A percentile compares a stretch with the other conserved stretches of the same genome.
Evolutionary conservation across 2,329 filamentous ascomycete genomes (phyloP).

Genomic region (Cryphonectria carpinicola): DNA sequence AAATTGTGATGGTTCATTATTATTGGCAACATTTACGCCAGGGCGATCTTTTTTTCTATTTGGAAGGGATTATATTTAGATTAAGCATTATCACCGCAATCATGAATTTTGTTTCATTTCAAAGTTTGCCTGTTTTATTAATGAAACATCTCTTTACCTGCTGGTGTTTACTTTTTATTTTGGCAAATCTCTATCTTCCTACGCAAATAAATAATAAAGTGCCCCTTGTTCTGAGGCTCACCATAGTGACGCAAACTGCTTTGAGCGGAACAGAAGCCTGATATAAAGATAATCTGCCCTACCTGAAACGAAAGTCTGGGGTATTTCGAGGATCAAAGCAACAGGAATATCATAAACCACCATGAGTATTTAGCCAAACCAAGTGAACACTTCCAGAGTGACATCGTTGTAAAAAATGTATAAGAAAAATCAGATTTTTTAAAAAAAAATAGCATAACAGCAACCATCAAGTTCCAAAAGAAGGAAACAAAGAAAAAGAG

Average conservation of each 20-base stretch:
- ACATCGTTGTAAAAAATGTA: background rate
- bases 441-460: background rate
- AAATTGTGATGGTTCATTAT: background rate
- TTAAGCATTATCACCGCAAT: background rate
- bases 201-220: background rate
- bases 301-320: slow-evolving; percentile 23
- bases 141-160: background rate
- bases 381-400: background rate
- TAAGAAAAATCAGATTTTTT: background rate
- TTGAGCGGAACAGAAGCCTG: background rate
- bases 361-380: background rate
- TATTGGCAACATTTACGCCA: background rate
- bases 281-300: background rate
- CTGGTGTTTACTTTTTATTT: background rate
- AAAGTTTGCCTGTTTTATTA: background rate
- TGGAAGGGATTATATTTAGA: too few species aligned
- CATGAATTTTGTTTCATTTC: background rate
- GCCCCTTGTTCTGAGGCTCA: background rate
- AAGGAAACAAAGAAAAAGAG: too few species aligned
- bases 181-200: background rate
- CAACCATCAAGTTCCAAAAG: background rate
- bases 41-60: background rate
- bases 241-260: background rate
- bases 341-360: background rate
- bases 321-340: slow-evolving; percentile 15